Evolutionary conservation across 1,139 yeast genomes (phyloP).

Genomic region (Geotrichum citri-aurantii): DNA sequence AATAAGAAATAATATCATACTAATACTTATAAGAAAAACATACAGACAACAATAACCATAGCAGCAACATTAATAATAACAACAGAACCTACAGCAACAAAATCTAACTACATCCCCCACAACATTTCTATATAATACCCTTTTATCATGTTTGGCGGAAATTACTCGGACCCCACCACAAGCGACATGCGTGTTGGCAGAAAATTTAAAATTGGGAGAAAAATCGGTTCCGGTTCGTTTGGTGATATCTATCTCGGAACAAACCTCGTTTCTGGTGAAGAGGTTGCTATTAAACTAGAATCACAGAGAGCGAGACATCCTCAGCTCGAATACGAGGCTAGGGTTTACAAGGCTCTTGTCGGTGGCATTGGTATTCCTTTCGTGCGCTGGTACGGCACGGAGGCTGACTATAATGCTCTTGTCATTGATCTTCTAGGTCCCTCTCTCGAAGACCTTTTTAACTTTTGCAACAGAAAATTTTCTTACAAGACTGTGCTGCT

Average conservation of each 20-base stretch:
- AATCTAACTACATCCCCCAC: neutral
- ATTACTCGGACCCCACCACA: neutral
- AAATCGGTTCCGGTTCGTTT: slow-evolving; percentile 95
- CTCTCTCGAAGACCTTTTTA: slow-evolving; percentile 88
- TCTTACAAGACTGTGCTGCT: slow-evolving; percentile 88
- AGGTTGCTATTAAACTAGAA: slow-evolving; percentile 93
- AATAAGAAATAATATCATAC: too few relatives aligned
- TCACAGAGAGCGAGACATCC: slow-evolving; percentile 91
- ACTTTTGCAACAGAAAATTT: slow-evolving; percentile 90
- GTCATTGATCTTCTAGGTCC: slow-evolving; percentile 96
- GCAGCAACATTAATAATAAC: neutral
- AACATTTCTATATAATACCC: neutral
- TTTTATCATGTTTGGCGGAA: neutral
- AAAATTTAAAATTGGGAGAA: slow-evolving; percentile 90
- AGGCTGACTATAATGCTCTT: slow-evolving; percentile 94
- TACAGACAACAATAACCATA: too few relatives aligned
- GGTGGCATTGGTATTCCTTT: slow-evolving; percentile 98
- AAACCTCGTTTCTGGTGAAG: slow-evolving; percentile 91
- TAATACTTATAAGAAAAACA: too few relatives aligned
- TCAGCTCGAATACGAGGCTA: slow-evolving; percentile 92
- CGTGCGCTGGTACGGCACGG: slow-evolving; percentile 96
- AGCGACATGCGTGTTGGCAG: slow-evolving; percentile 85
- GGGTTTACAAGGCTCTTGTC: slow-evolving; percentile 86
- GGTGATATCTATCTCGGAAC: slow-evolving; percentile 91
- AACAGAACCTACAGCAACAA: neutral